Conservation (phyloP, 495 filamentous ascomycete genomes). For the Penicillium crystallinum region DNA sequence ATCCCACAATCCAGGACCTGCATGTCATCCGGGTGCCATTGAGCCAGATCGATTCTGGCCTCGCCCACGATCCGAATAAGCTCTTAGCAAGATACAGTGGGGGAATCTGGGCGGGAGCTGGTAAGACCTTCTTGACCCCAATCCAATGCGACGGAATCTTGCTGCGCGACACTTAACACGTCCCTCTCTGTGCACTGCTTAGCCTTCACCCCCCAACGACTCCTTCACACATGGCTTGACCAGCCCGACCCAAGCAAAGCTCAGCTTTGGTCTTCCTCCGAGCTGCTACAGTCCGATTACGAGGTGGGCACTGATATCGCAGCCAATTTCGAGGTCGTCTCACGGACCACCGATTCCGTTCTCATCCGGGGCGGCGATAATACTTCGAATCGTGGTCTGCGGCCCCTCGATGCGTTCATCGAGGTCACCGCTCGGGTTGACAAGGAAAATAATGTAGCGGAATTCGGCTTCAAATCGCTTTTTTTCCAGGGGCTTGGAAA, state of each 20-base stretch:
- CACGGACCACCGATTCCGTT: constrained; percentile 46
- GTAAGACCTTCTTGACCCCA: too few relatives aligned
- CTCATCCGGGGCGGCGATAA: constrained; percentile 55
- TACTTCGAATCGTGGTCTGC: constrained; percentile 42
- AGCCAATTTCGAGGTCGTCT: constrained; percentile 61
- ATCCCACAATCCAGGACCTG: constrained; percentile 51
- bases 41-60: constrained; percentile 48
- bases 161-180: too few relatives aligned
- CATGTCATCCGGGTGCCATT: constrained; percentile 50
- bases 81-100: constrained; percentile 50
- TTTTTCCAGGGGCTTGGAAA: constrained; percentile 46
- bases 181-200: too few relatives aligned
- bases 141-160: too few relatives aligned
- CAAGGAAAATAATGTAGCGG: constrained; percentile 41
- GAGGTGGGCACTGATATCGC: constrained; percentile 51
- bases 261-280: constrained; percentile 51
- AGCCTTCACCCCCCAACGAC: too few relatives aligned
- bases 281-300: constrained; percentile 46
- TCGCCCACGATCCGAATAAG: constrained; percentile 43
- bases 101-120: constrained; percentile 51
- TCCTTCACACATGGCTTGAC: too few relatives aligned
- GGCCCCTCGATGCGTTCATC: constrained; percentile 56
- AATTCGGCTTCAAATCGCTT: constrained; percentile 55
- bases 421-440: constrained; percentile 51
- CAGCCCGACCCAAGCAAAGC: too few relatives aligned